Evolutionary conservation across 305 asterid genomes (phyloP), one percentile per base, ranked within the genome.

Genomic region (Ajuga reptans): DNA sequence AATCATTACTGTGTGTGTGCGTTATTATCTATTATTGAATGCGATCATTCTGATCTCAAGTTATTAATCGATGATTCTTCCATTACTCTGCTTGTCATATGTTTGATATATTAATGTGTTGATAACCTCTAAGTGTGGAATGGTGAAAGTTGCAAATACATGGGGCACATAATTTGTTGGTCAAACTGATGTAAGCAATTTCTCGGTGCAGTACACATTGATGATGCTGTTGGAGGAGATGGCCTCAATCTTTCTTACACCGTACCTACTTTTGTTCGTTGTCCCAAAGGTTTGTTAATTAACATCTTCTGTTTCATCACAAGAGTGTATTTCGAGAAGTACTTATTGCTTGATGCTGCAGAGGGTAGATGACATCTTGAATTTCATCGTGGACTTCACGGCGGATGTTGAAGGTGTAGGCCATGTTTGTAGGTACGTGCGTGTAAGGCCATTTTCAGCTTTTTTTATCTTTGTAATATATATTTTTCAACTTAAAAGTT

Each of bases 171-270:
- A 29, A 4, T 59, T 39, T 61, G 54, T 6, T 53, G 47, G 12
- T 54, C 24, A 62, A 63, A 18, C 65, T 75, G 43, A 73, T 17
- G 10, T 57, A 21, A 62, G 53, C 51, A 17, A 39, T 69, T 68
- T 68, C 49, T 29, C 73, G 82, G 78, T 21, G 77, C 95, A 94
- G 99, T 94, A 91, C 83, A 89, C 96, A 39, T 96, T 90, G 74
- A 84, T 85, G 96, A 89, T 91, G 99, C 79, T 91, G 47, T 83
- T 91, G 81, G 99, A 94, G 76, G 99, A 94, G 79, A 94, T 94
- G 97, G 85, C 96, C 77, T 94, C 99, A 15, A 91, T 94, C 84
- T 84, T 94, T 75, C 85, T 94, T 82, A 94, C 99, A 4, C 99
- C 99, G 0, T 91, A 76, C 77, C 78, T 94, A 29, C 96, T 94